Conservation (phyloP, 768 basidiomycete species). For the Fibroporia radiculosa region DNA sequence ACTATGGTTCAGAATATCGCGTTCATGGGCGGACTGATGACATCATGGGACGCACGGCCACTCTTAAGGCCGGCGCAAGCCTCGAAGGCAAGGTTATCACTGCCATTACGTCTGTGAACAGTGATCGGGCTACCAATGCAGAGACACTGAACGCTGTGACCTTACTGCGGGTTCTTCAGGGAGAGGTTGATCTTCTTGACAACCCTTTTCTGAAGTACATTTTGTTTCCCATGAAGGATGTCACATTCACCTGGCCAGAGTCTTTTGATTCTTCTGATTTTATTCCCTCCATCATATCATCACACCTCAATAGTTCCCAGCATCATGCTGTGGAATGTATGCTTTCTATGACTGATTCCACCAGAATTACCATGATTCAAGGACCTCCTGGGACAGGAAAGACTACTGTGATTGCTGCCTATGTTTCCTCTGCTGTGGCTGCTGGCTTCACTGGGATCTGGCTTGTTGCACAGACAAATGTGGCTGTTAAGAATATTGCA, state of each 20-base stretch:
- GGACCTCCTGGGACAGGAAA: conserved; percentile 29
- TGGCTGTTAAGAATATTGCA: conserved; percentile 86
- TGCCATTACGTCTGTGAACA: conserved; percentile 43
- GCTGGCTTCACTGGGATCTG: conserved; percentile 44
- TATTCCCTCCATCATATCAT: conserved; percentile 14
- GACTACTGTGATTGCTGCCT: conserved; percentile 26
- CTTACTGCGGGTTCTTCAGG: conserved; percentile 30
- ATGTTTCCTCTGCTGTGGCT: conserved; percentile 21
- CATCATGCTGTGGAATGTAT: conserved; percentile 27
- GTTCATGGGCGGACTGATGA: conserved; percentile 16
- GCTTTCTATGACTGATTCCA: conserved; percentile 27
- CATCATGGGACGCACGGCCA: conserved; percentile 14
- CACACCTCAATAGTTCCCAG: conserved; percentile 34
- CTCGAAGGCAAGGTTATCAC: conserved; percentile 25
- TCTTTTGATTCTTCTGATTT: conserved; percentile 18
- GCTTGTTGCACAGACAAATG: conserved; percentile 80
- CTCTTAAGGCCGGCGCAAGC: conserved; percentile 16
- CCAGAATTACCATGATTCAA: conserved; percentile 27
- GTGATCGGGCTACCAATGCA: conserved; percentile 49
- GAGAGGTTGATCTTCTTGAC: conserved; percentile 18
- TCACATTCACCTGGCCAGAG: conserved; percentile 33
- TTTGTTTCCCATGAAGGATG: conserved; percentile 22
- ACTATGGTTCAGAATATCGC: conserved; percentile 17
- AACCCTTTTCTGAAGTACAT: conserved; percentile 33
- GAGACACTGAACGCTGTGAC: conserved; percentile 34